phyloP scores from a whole-genome alignment of 305 asterid species.

The Plantago rigida region DNA sequence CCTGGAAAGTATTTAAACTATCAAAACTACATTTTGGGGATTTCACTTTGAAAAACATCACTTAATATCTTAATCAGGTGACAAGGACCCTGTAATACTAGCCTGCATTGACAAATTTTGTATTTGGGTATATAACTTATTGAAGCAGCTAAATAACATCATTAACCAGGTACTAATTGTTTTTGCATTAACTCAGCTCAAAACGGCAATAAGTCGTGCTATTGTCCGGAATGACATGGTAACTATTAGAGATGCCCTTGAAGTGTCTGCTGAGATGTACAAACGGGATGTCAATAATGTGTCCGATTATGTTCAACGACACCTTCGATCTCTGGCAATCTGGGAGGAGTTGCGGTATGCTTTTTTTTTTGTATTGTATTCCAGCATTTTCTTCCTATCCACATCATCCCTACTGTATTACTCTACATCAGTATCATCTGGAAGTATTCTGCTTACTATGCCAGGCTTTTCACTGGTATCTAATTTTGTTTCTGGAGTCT shows the following conservation, averaged over 20 bases:
- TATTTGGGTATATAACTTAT: constrained; percentile 20
- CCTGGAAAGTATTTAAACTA: constrained; percentile 2
- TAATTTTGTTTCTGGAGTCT: too few relatives aligned
- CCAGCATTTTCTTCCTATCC: constrained; percentile 10
- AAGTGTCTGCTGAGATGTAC: constrained; percentile 92
- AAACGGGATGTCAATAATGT: constrained; percentile 71
- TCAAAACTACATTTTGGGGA: constrained; percentile 2
- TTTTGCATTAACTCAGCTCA: constrained; percentile 51
- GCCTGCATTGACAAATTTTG: constrained; percentile 10
- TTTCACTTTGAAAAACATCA: constrained; percentile 1
- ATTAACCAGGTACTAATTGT: constrained; percentile 17
- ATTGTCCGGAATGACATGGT: constrained; percentile 89
- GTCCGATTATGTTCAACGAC: constrained; percentile 76
- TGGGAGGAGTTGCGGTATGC: constrained; percentile 95
- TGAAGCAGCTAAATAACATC: constrained; percentile 19
- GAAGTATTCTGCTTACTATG: background rate
- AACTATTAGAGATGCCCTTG: constrained; percentile 89
- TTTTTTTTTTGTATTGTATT: constrained; percentile 16
- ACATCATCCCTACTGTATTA: constrained; percentile 8
- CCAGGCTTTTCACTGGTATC: too few relatives aligned
- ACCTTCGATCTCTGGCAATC: constrained; percentile 76
- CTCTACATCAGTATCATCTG: constrained; percentile 10
- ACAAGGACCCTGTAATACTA: background rate
- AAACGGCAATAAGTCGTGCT: constrained; percentile 81
- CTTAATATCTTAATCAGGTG: background rate